Conservation (phyloP, 768 basidiomycete species). For the Gymnopilus dilepis region DNA sequence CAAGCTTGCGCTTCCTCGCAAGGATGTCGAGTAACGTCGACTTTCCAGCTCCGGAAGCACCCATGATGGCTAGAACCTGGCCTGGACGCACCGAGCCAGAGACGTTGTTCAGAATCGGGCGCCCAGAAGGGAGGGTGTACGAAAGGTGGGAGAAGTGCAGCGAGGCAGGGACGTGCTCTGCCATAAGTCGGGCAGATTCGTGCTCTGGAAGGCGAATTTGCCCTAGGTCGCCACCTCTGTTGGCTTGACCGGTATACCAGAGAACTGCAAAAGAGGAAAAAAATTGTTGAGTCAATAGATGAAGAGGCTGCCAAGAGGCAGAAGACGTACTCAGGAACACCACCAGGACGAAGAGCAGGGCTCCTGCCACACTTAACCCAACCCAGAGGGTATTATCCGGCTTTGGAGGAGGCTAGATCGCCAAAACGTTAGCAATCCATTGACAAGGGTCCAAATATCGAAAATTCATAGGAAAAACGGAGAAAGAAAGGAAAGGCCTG, state of each 20-base stretch:
- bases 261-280: slow-evolving; percentile 48
- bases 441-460: too few relatives aligned
- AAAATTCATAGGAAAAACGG: too few relatives aligned
- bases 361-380: slow-evolving; percentile 82
- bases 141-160: slow-evolving; percentile 89
- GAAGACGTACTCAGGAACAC: slow-evolving; percentile 61
- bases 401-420: slow-evolving; percentile 68
- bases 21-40: slow-evolving; percentile 97
- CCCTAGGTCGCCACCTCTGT: slow-evolving; percentile 67
- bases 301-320: background rate
- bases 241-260: slow-evolving; percentile 89
- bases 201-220: slow-evolving; percentile 80
- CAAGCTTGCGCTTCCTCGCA: slow-evolving; percentile 87
- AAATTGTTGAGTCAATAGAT: background rate
- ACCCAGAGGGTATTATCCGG: slow-evolving; percentile 86
- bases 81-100: slow-evolving; percentile 87
- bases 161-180: slow-evolving; percentile 92
- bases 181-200: slow-evolving; percentile 85
- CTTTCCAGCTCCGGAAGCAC: slow-evolving; percentile 95
- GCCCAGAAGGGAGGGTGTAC: slow-evolving; percentile 67
- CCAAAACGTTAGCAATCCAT: background rate
- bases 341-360: slow-evolving; percentile 74
- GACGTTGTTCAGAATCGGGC: slow-evolving; percentile 78
- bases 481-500: too few relatives aligned
- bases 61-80: slow-evolving; percentile 95